Evolutionary conservation across 768 basidiomycete genomes (phyloP).

Genomic region (Podaxis sp.): DNA sequence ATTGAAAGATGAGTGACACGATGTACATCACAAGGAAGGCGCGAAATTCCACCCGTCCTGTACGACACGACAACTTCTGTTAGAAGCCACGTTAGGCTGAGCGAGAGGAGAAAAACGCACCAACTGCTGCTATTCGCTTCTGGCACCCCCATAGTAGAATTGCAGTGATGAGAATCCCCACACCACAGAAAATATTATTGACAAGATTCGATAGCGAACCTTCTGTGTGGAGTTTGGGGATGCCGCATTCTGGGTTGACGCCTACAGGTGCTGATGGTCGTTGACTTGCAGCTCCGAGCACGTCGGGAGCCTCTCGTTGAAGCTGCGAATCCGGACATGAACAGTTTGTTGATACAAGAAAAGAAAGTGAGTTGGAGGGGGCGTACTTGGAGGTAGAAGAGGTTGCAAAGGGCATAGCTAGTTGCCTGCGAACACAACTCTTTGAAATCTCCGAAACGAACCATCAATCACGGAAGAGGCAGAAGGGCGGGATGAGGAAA

Average conservation of each 20-base stretch:
- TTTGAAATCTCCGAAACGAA: slow-evolving; percentile 59
- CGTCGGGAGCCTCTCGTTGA: slow-evolving; percentile 21
- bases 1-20: slow-evolving; percentile 61
- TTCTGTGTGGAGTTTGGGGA: slow-evolving; percentile 48
- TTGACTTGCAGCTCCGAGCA: slow-evolving; percentile 36
- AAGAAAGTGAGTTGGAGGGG: slow-evolving; percentile 7
- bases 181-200: slow-evolving; percentile 66
- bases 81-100: neutral
- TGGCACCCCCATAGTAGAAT: slow-evolving; percentile 48
- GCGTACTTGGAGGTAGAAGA: slow-evolving; percentile 75
- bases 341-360: slow-evolving; percentile 17
- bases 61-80: neutral
- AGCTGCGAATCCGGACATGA: slow-evolving; percentile 21
- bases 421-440: slow-evolving; percentile 55
- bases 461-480: slow-evolving; percentile 25
- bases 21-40: slow-evolving; percentile 54
- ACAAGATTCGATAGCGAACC: slow-evolving; percentile 71
- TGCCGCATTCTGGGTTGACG: slow-evolving; percentile 68
- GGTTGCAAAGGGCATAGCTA: slow-evolving; percentile 80
- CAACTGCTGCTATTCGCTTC: slow-evolving; percentile 76
- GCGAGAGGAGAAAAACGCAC: slow-evolving; percentile 31
- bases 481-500: neutral
- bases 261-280: slow-evolving; percentile 60
- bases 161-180: slow-evolving; percentile 53
- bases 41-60: slow-evolving; percentile 52